These are phyloP conservation scores for Periconia digitata DNA, from an alignment of 2,329 filamentous ascomycete genomes.

Conservation along the genomic window DNA sequence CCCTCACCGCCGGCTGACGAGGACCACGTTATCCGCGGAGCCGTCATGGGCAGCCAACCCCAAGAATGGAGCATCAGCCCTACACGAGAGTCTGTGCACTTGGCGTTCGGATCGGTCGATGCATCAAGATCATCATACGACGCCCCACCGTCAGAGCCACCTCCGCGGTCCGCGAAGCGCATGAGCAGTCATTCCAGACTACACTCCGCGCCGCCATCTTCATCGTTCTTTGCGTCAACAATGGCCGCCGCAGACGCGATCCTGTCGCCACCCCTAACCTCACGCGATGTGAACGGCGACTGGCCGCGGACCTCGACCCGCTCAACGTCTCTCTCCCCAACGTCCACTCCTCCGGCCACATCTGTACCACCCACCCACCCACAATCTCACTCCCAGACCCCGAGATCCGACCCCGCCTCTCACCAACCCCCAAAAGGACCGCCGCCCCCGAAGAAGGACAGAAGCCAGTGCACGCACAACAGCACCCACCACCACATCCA, in stretches of 20 bases:
- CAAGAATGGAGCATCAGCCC: conserved; percentile 12
- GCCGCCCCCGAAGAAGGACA: background rate
- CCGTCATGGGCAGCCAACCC: conserved; percentile 13
- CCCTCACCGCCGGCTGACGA: conserved; percentile 19
- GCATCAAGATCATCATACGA: too few species aligned
- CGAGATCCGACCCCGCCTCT: too few species aligned
- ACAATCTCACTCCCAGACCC: background rate
- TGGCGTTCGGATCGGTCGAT: background rate
- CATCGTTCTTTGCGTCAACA: conserved; percentile 9
- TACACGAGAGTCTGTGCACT: background rate
- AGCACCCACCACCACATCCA: background rate
- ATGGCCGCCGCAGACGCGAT: background rate
- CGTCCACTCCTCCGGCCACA: background rate
- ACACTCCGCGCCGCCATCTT: conserved; percentile 33
- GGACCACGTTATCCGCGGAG: conserved; percentile 1
- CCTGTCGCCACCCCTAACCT: conserved; percentile 2
- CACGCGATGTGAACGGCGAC: conserved; percentile 44
- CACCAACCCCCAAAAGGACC: background rate
- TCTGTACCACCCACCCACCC: background rate
- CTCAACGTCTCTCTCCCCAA: background rate
- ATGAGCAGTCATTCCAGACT: conserved; percentile 32
- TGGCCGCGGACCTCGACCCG: background rate
- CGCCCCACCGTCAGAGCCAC: background rate
- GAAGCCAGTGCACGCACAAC: background rate
- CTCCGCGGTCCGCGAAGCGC: background rate